Percentiles rank a stretch among this genome's conserved stretches.
These are phyloP conservation scores for Sugiyamaella sp. DNA, from an alignment of 1,139 yeast genomes.

Conservation along the genomic window DNA sequence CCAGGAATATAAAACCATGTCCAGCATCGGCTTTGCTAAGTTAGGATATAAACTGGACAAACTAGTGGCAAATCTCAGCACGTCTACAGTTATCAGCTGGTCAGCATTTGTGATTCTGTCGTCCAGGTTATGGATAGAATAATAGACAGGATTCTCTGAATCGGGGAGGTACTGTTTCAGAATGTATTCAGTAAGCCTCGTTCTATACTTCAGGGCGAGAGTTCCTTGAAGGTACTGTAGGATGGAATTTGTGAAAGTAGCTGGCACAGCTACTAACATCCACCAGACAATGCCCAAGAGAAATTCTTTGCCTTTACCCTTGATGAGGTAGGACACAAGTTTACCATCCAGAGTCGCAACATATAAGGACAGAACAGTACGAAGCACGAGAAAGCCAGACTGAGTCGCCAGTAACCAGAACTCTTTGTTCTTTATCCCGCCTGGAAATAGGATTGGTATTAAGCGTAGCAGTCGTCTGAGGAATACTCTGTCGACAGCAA, in stretches of 20 bases:
- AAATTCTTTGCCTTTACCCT: constrained; percentile 67
- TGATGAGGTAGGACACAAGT: constrained; percentile 79
- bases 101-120: constrained; percentile 74
- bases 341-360: constrained; percentile 89
- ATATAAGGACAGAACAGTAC: constrained; percentile 77
- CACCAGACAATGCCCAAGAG: constrained; percentile 67
- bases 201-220: constrained; percentile 66
- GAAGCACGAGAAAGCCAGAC: constrained; percentile 59
- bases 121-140: constrained; percentile 58
- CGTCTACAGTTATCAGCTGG: constrained; percentile 80
- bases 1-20: constrained; percentile 78
- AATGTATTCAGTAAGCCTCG: constrained; percentile 64
- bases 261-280: constrained; percentile 88
- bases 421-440: constrained; percentile 41
- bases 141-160: constrained; percentile 46
- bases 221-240: constrained; percentile 71
- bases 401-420: constrained; percentile 56
- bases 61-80: constrained; percentile 71
- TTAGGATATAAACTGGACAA: constrained; percentile 83
- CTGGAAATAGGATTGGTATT: constrained; percentile 44
- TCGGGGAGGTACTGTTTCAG: constrained; percentile 68
- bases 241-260: constrained; percentile 76
- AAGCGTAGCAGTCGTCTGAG: constrained; percentile 37
- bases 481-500: constrained; percentile 43
- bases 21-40: constrained; percentile 80